A percentile compares a stretch with the other conserved stretches of the same genome.
Conservation (phyloP, 169 alveolate species). For the Miamiensis avidus region DNA sequence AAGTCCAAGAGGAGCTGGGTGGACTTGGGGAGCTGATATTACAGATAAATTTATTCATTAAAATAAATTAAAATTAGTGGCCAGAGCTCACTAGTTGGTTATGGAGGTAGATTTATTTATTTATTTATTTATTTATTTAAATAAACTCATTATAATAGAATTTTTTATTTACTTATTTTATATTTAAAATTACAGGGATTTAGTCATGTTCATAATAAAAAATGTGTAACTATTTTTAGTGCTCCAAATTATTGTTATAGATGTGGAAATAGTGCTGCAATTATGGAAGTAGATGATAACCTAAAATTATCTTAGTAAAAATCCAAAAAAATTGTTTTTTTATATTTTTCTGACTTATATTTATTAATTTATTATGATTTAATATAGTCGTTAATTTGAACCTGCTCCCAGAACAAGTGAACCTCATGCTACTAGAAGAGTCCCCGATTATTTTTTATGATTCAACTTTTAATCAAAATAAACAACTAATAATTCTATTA, state of each 20-base stretch:
- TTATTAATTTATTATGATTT: neutral
- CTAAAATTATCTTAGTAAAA: conserved; percentile 71
- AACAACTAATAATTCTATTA: no score
- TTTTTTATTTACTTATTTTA: neutral
- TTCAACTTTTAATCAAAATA: neutral
- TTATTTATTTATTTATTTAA: neutral
- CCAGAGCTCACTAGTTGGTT: conserved; percentile 85
- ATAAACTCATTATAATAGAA: no score
- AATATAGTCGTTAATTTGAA: conserved; percentile 43
- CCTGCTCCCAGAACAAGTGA: conserved; percentile 51
- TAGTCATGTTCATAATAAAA: conserved; percentile 86
- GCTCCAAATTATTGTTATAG: conserved; percentile 99
- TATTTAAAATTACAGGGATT: conserved; percentile 56
- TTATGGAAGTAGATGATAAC: conserved; percentile 96
- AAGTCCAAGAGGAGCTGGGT: conserved; percentile 87
- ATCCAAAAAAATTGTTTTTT: conserved; percentile 1
- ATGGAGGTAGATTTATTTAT: conserved; percentile 83
- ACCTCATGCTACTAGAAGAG: conserved; percentile 48
- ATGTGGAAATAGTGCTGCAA: conserved; percentile 99
- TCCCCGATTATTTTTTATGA: conserved; percentile 52
- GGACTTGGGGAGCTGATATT: conserved; percentile 81
- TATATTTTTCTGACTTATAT: neutral
- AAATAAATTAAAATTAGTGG: conserved; percentile 71
- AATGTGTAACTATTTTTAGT: conserved; percentile 96
- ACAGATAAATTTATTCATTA: conserved; percentile 76